These are phyloP conservation scores for Blepharisma undulans DNA, from an alignment of 169 alveolate genomes.

Conservation along the genomic window DNA sequence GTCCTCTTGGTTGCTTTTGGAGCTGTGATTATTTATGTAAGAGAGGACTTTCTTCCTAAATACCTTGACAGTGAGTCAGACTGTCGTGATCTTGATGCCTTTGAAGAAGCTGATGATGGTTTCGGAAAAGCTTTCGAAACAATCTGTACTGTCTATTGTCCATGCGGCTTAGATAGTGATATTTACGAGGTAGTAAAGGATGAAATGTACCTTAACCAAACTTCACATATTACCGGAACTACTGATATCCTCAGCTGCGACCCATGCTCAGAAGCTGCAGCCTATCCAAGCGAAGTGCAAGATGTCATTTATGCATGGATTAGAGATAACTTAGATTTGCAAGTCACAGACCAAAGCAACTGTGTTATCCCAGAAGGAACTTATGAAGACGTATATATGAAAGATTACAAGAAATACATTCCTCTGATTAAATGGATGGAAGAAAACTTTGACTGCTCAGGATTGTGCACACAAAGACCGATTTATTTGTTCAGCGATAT, in stretches of 20 bases:
- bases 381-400: not conserved
- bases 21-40: not conserved
- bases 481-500: conserved; percentile 9
- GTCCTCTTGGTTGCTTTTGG: not conserved
- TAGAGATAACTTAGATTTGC: not conserved
- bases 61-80: not conserved
- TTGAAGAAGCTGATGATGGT: not conserved
- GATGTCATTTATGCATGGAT: not conserved
- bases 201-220: not conserved
- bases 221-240: not conserved
- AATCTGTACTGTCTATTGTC: conserved; percentile 1
- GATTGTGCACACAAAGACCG: not conserved
- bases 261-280: not conserved
- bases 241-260: not conserved
- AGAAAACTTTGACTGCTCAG: conserved; percentile 15
- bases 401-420: not conserved
- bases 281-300: not conserved
- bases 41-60: not conserved
- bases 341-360: not conserved
- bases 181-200: not conserved
- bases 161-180: conserved; percentile 5
- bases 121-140: not conserved
- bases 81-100: not conserved
- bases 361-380: not conserved
- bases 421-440: conserved; percentile 13